A percentile compares a stretch with the other conserved stretches of the same genome.
Evolutionary conservation across 1,139 yeast species (phyloP).

Genomic region (Ashbya aceris): DNA sequence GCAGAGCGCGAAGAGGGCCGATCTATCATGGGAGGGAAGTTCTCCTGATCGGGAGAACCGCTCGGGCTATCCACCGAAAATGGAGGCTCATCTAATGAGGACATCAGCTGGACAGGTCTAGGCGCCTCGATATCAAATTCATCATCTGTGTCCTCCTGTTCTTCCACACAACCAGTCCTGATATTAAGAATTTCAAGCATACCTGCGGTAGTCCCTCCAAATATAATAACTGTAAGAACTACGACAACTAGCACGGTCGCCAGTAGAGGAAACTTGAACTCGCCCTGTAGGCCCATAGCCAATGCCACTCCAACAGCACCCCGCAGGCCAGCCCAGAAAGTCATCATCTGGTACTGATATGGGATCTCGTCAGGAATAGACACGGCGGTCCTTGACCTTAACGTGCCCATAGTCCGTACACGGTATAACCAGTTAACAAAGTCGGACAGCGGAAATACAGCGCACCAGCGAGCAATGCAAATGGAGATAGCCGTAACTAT

Average conservation of each 20-base stretch:
- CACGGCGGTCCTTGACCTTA: slow-evolving; percentile 19
- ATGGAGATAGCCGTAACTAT: slow-evolving; percentile 84
- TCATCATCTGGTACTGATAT: slow-evolving; percentile 96
- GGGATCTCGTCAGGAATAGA: slow-evolving; percentile 83
- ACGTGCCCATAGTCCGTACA: slow-evolving; percentile 34
- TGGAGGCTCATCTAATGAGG: slow-evolving; percentile 6
- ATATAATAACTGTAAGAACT: slow-evolving; percentile 87
- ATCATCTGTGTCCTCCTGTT: slow-evolving; percentile 76
- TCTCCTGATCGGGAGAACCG: slow-evolving; percentile 8
- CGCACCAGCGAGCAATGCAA: slow-evolving; percentile 94
- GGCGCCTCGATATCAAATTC: slow-evolving; percentile 91
- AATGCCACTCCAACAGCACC: slow-evolving; percentile 99
- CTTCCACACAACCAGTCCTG: slow-evolving; percentile 82
- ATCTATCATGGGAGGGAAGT: slow-evolving; percentile 10
- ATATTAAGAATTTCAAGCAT: slow-evolving; percentile 94
- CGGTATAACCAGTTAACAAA: slow-evolving; percentile 73
- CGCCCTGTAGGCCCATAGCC: slow-evolving; percentile 96
- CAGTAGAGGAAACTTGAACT: slow-evolving; percentile 74
- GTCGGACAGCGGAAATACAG: slow-evolving; percentile 88
- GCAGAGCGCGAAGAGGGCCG: slow-evolving; percentile 5
- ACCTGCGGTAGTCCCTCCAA: slow-evolving; percentile 97
- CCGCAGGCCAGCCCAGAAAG: slow-evolving; percentile 97
- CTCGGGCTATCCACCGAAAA: slow-evolving; percentile 22
- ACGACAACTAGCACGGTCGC: slow-evolving; percentile 97
- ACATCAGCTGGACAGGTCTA: slow-evolving; percentile 24